Percentiles rank a stretch among this genome's conserved stretches.
Evolutionary conservation across 208 protist species (phyloP).

Genomic region (Crithidia expoeki): DNA sequence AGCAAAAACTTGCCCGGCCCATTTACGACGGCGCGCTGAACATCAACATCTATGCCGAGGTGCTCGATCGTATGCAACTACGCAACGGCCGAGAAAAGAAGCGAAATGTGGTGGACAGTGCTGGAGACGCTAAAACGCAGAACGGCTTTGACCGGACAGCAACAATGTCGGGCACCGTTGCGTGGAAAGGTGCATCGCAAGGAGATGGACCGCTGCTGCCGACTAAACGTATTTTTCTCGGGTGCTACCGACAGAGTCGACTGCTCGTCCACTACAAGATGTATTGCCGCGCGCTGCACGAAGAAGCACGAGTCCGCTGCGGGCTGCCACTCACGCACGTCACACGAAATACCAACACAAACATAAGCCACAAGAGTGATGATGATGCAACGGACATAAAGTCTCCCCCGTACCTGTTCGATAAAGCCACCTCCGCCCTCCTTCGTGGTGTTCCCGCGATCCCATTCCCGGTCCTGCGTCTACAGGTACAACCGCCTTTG

Average conservation of each 20-base stretch:
- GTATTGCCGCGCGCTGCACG: conserved; percentile 75
- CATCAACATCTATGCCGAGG: conserved; percentile 51
- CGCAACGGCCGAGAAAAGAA: not conserved
- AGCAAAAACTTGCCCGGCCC: conserved; percentile 9
- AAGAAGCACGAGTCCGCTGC: conserved; percentile 50
- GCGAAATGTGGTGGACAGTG: not conserved
- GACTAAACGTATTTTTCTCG: conserved; percentile 37
- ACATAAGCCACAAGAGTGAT: not conserved
- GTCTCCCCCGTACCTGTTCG: not conserved
- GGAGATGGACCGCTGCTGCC: not conserved
- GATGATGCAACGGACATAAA: too few relatives aligned
- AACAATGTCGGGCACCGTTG: not conserved
- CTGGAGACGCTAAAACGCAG: too few relatives aligned
- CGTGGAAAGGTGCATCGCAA: not conserved
- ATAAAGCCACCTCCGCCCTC: conserved; percentile 6
- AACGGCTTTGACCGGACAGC: not conserved
- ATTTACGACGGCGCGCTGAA: conserved; percentile 41
- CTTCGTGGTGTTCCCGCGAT: conserved; percentile 53
- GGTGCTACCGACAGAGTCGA: conserved; percentile 80
- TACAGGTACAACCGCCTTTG: conserved; percentile 43
- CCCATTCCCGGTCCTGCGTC: conserved; percentile 53
- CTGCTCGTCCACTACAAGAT: conserved; percentile 84
- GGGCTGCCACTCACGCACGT: conserved; percentile 23
- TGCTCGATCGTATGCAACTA: not conserved
- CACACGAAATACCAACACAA: not conserved